Evolutionary conservation across 352 stramenopile genomes (phyloP), one percentile per base, ranked within the genome.

Genomic region (Globisporangium apiculatum): DNA sequence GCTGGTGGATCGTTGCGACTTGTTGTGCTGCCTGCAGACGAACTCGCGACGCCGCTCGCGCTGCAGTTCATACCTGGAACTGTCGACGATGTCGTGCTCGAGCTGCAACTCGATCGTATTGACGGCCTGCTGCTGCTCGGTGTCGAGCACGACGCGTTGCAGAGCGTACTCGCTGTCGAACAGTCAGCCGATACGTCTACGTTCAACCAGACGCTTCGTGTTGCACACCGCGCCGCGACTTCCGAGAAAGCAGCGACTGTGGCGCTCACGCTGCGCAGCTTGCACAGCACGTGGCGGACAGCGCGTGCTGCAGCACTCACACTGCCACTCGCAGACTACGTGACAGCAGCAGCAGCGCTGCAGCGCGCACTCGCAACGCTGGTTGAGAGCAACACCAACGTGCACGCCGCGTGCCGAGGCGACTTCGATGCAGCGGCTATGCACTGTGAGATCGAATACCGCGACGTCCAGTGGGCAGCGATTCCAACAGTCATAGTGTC

Each of bases 121-220:
- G 37, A 58, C 40, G 50, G 67, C 38, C 61, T 65, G 3, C 61
- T 64, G 55, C 35, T 76, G 18, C 10, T 76, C 37, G 66, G 62
- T 7, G 43, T 76, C 11, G 66, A 67, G 35, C 48, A 12, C 53
- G 41, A 48, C 15, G 14, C 24, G 12, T 41, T 37, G 4, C 24
- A n/a, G 41, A 57, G 31, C 42, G 43, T 31, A 31, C 24, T 31
- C 24, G 24, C 24, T 31, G 24, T 31, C 24, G 24, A 31, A 31
- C 24, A 31, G 24, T 31, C 24, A 3, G 36, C 17, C 12, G 48
- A 17, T 17, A 47, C 53, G 14, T 57, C 6, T n/a, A 65, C 48
- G 35, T 59, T 49, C 8, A 11, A 5, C 3, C 59, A 65, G 42
- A 60, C 47, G 41, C 48, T 65, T 31, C 24, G 24, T 31, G 24